These are phyloP conservation scores for Verticillium nubilum DNA, from an alignment of 2,329 filamentous ascomycete species.

Conservation along the genomic window DNA sequence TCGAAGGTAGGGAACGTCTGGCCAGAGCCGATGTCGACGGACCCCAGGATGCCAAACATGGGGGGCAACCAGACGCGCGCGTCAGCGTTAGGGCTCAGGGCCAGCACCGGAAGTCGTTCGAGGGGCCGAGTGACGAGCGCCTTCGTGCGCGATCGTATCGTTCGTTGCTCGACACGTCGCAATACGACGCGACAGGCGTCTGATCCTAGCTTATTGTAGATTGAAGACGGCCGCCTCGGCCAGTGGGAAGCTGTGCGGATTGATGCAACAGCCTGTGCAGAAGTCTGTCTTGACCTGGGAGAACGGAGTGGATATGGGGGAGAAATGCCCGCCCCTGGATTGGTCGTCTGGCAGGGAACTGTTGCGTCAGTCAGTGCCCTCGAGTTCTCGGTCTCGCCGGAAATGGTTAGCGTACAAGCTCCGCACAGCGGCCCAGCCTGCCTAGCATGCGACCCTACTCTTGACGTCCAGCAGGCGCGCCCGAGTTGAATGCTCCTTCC, in stretches of 20 bases:
- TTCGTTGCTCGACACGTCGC: background rate
- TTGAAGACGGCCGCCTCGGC: background rate
- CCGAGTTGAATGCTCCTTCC: no score
- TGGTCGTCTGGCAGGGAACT: background rate
- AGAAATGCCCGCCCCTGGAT: background rate
- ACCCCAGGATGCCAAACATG: constrained; percentile 39
- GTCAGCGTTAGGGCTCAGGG: background rate
- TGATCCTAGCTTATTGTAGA: background rate
- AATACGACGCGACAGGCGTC: background rate
- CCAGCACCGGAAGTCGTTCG: background rate
- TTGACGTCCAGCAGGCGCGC: background rate
- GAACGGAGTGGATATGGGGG: background rate
- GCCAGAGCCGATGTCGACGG: constrained; percentile 24
- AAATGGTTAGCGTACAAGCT: background rate
- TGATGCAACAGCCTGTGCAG: constrained; percentile 13
- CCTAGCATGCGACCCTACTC: background rate
- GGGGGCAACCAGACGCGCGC: background rate
- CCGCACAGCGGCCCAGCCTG: background rate
- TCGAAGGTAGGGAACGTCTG: constrained; percentile 32
- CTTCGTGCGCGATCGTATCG: background rate
- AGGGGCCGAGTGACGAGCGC: background rate
- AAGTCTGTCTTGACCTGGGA: constrained; percentile 1
- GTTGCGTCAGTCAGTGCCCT: background rate
- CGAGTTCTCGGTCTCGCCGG: background rate
- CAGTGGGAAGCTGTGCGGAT: constrained; percentile 13